Base-by-base conservation (phyloP, 2,329 filamentous ascomycete species). In the Passalora sequoiae region DNA sequence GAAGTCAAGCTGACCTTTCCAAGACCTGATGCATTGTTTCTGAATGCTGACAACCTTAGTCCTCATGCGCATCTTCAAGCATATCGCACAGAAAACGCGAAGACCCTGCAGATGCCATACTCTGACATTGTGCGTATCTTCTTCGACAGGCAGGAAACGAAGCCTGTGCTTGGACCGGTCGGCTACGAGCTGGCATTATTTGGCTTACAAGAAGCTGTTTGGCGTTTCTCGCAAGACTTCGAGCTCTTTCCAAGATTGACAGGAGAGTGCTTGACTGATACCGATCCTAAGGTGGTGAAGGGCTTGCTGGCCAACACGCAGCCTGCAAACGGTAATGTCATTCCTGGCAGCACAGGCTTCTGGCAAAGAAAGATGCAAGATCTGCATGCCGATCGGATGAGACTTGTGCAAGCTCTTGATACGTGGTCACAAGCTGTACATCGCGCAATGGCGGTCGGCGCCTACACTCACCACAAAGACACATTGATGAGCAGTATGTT, bases 151-250 rank as follows among this genome's bases (percentile, higher is more conserved):
- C 33, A 42, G 19, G 49, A 52, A 35, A 17, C 41, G 15, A 44
- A 49, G 15, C 49, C 46, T 7, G 38, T 38, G 6, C 43, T 52
- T 9, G 41, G 44, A 8, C 46, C 49, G 3, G 43, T 49, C 7
- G 46, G 47, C 3, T 41, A 49, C 22, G 46, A 52, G 17, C 41
- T 49, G 15, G 33, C 41, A n/a, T 38, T 52, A 12, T 49, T 49
- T 33, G 49, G 49, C 6, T 38, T 52, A 4, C 49, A 52, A 22
- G 46, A 49, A 31, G 43, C 40, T 5, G 49, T 52, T 5, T 52
- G 49, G 49, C 38, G 41, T 25, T 49, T 49, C 38, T 45, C 46
- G n/a, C 49, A 52, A n/a, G 49, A 52, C 10, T 44, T 46, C 12
- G 46, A 46, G 4, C 38, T 49, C 7, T 52, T 49, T 33, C 44